Percentiles rank a stretch among this genome's conserved stretches.
Evolutionary conservation across 2,329 filamentous ascomycete genomes (phyloP).

Genomic region (Metarhizium guizhouense): DNA sequence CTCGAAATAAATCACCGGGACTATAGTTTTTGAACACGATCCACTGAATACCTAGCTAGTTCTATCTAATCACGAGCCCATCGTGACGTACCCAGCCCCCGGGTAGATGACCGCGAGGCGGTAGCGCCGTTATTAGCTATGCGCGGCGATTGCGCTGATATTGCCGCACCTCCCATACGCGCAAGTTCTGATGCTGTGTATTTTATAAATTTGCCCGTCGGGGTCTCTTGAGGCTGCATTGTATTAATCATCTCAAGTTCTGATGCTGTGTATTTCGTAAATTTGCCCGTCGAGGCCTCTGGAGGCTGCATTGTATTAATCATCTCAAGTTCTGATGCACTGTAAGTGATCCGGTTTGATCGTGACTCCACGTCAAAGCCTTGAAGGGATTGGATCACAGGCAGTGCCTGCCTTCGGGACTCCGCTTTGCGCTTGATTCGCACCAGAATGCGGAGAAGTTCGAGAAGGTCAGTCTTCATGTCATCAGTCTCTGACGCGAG

Average conservation of each 20-base stretch:
- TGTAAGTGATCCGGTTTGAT: conserved; percentile 1
- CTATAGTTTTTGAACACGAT: background rate
- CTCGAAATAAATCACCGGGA: background rate
- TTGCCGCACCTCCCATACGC: background rate
- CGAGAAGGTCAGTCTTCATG: conserved; percentile 13
- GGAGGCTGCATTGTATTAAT: background rate
- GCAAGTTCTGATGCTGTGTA: conserved; percentile 3
- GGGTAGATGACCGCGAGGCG: background rate
- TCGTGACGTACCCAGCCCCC: conserved; percentile 11
- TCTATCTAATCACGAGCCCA: conserved; percentile 7
- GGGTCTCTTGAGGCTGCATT: background rate
- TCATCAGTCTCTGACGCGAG: conserved; percentile 14
- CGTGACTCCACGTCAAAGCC: background rate
- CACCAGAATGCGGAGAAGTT: conserved; percentile 13
- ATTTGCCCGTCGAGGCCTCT: background rate
- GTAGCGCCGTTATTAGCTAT: background rate
- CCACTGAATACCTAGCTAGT: background rate
- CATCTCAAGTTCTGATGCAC: conserved; percentile 1
- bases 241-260: background rate
- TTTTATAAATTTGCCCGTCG: background rate
- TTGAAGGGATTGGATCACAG: background rate
- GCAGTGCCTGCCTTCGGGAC: conserved; percentile 6
- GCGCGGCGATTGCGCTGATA: background rate
- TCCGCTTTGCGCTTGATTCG: conserved; percentile 14
- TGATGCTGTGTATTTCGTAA: background rate